Percentiles rank a stretch among this genome's conserved stretches.
phyloP scores from a whole-genome alignment of 257 asterid species.

The Jacaranda mimosifolia region DNA sequence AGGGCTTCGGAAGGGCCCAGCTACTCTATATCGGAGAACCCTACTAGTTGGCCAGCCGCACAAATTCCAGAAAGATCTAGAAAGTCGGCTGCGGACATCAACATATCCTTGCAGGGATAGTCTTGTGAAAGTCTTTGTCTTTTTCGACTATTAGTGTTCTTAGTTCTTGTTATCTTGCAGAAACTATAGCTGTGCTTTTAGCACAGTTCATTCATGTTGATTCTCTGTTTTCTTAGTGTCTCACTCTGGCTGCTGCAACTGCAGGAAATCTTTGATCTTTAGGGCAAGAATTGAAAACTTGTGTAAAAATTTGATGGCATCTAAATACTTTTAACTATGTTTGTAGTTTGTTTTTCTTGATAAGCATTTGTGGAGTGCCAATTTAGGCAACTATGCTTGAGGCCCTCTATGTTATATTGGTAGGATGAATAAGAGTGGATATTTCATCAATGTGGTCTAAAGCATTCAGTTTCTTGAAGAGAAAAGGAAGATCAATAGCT shows the following conservation, averaged over 20 bases:
- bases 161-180: neutral
- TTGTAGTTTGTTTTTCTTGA: neutral
- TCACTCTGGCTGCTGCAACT: too few species aligned
- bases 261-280: neutral
- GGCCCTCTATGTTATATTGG: neutral
- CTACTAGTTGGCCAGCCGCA: constrained; percentile 45
- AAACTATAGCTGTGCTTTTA: too few species aligned
- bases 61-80: constrained; percentile 47
- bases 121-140: neutral
- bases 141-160: neutral
- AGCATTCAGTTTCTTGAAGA: too few species aligned
- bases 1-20: constrained; percentile 35
- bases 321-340: neutral
- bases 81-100: constrained; percentile 56
- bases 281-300: neutral
- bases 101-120: constrained; percentile 64
- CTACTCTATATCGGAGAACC: constrained; percentile 40
- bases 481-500: too few species aligned
- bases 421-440: neutral
- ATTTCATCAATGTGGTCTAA: too few species aligned
- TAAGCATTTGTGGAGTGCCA: neutral
- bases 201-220: too few species aligned
- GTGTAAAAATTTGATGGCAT: neutral
- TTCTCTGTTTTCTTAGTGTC: neutral
- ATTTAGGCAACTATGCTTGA: neutral